These are phyloP conservation scores for Leptographium lundbergii DNA, from an alignment of 2,329 filamentous ascomycete genomes.

Conservation along the genomic window DNA sequence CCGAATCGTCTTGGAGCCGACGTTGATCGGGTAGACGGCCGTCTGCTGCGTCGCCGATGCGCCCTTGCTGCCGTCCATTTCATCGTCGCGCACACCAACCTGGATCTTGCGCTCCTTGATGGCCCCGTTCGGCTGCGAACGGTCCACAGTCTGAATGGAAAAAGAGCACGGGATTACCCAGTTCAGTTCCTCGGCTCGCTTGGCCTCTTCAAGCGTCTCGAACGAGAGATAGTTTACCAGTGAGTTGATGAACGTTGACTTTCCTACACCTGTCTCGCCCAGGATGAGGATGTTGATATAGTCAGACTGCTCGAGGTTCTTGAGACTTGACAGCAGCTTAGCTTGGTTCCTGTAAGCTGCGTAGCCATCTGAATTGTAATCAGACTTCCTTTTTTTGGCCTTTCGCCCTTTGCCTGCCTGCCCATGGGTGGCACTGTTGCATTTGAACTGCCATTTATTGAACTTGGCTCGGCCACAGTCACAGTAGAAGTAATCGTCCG, in stretches of 20 bases:
- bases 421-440: slow-evolving; percentile 16
- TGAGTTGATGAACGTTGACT: slow-evolving; percentile 35
- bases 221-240: slow-evolving; percentile 32
- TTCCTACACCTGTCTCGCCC: slow-evolving; percentile 34
- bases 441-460: slow-evolving; percentile 19
- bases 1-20: slow-evolving; percentile 18
- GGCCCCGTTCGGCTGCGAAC: slow-evolving; percentile 9
- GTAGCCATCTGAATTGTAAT: not conserved
- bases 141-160: slow-evolving; percentile 20
- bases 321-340: not conserved
- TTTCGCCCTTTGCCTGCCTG: not conserved
- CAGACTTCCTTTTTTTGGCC: not conserved
- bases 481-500: slow-evolving; percentile 23
- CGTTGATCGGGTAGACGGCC: slow-evolving; percentile 19
- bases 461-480: slow-evolving; percentile 21
- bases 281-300: slow-evolving; percentile 31
- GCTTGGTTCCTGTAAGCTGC: not conserved
- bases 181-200: slow-evolving; percentile 17
- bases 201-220: slow-evolving; percentile 25
- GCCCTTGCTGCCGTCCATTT: slow-evolving; percentile 19
- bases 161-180: slow-evolving; percentile 28
- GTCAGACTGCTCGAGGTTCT: slow-evolving; percentile 14
- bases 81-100: slow-evolving; percentile 19
- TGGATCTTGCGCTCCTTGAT: slow-evolving; percentile 18
- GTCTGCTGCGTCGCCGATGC: slow-evolving; percentile 25